These are phyloP conservation scores for Pseudoperonospora humuli DNA, from an alignment of 352 stramenopile genomes.

Conservation along the genomic window DNA sequence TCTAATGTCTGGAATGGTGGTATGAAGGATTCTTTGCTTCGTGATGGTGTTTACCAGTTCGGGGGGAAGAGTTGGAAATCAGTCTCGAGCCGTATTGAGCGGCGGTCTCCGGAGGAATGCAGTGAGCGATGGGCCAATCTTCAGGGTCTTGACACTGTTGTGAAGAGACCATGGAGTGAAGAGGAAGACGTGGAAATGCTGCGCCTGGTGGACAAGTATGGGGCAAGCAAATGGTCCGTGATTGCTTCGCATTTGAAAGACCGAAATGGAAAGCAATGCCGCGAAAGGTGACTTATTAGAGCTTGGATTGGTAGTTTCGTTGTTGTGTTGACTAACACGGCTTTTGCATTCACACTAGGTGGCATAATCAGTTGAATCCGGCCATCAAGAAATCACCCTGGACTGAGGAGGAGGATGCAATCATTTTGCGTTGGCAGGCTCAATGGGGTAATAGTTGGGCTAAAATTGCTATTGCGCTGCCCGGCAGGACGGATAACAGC, in stretches of 20 bases:
- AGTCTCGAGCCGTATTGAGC: constrained; percentile 45
- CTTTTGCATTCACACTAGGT: constrained; percentile 26
- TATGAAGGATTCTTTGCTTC: constrained; percentile 56
- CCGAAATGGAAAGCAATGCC: constrained; percentile 85
- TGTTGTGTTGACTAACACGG: background rate
- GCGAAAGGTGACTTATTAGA: constrained; percentile 44
- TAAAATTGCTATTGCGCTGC: constrained; percentile 95
- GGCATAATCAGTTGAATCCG: constrained; percentile 83
- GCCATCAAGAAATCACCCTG: constrained; percentile 71
- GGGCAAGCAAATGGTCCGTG: constrained; percentile 66
- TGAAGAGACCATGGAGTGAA: constrained; percentile 60
- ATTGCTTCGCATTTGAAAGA: constrained; percentile 78
- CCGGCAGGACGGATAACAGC: constrained; percentile 92
- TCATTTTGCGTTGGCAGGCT: constrained; percentile 75
- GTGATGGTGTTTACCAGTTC: constrained; percentile 55
- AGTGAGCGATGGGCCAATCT: constrained; percentile 65
- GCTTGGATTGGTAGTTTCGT: background rate
- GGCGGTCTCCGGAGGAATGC: constrained; percentile 43
- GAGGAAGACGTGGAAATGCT: constrained; percentile 61
- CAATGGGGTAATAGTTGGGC: constrained; percentile 94
- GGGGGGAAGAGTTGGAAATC: constrained; percentile 79
- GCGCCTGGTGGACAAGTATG: constrained; percentile 46
- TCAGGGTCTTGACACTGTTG: constrained; percentile 45
- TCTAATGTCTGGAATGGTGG: background rate
- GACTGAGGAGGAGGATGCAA: constrained; percentile 78